These are phyloP conservation scores for Phaeosphaeria sp. DNA, from an alignment of 2,329 filamentous ascomycete species.

Conservation along the genomic window DNA sequence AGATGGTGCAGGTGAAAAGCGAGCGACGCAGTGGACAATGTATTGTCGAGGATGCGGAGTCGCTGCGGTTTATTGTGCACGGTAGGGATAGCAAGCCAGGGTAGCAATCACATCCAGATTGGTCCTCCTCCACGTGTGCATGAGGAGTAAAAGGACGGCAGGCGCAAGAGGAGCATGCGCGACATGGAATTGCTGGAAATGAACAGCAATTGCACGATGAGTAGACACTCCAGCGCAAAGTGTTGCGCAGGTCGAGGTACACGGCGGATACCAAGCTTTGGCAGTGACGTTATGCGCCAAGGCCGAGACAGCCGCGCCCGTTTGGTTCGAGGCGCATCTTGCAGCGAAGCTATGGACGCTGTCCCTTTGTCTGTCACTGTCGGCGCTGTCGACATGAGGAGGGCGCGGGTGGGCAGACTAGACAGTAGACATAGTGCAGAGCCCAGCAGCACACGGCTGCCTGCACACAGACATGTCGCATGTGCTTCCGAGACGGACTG, in stretches of 20 bases:
- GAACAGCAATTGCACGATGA: background rate
- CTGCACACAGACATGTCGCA: background rate
- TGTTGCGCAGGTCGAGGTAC: constrained; percentile 2
- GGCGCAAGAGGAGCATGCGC: background rate
- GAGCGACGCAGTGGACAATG: constrained; percentile 10
- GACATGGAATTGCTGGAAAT: background rate
- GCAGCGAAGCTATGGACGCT: background rate
- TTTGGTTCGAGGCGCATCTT: constrained; percentile 3
- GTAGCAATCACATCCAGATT: constrained; percentile 11
- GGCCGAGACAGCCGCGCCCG: constrained; percentile 9
- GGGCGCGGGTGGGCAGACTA: background rate
- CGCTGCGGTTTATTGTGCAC: constrained; percentile 7
- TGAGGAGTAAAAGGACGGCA: background rate
- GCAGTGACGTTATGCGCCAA: constrained; percentile 24
- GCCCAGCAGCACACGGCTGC: background rate
- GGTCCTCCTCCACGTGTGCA: background rate
- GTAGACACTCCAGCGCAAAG: background rate
- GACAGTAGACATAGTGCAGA: no score
- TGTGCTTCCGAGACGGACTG: background rate
- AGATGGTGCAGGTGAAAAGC: constrained; percentile 19
- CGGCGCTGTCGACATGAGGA: background rate
- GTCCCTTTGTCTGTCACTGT: background rate
- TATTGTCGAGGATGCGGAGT: background rate
- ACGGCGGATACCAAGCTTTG: background rate
- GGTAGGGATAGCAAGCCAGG: constrained; percentile 8